These are phyloP conservation scores for Alternaria viburni DNA, from an alignment of 2,329 filamentous ascomycete species.

Conservation along the genomic window DNA sequence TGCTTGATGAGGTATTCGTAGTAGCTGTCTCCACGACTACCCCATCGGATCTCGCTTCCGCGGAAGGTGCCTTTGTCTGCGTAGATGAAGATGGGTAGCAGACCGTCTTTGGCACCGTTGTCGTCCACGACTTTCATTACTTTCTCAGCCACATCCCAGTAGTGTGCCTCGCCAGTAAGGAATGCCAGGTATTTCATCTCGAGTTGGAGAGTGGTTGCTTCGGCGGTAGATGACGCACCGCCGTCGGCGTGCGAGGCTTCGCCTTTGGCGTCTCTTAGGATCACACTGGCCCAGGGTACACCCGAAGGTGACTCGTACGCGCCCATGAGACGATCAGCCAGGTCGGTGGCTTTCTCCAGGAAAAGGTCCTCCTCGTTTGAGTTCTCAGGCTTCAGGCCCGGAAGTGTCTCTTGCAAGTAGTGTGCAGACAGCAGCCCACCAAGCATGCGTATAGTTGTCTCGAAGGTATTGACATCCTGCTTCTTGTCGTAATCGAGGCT, in stretches of 20 bases:
- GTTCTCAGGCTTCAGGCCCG: slow-evolving; percentile 76
- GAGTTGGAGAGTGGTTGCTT: slow-evolving; percentile 89
- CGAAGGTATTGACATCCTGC: slow-evolving; percentile 96
- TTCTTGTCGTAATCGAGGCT: slow-evolving; percentile 86
- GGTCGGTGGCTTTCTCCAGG: slow-evolving; percentile 91
- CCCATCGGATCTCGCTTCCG: slow-evolving; percentile 85
- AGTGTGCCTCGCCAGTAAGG: slow-evolving; percentile 87
- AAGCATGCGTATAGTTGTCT: slow-evolving; percentile 97
- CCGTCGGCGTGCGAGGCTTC: slow-evolving; percentile 82
- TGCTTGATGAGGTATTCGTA: slow-evolving; percentile 99
- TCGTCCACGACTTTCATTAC: slow-evolving; percentile 91
- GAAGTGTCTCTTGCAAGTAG: slow-evolving; percentile 86
- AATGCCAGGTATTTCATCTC: slow-evolving; percentile 98
- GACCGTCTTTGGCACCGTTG: slow-evolving; percentile 77
- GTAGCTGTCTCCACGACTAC: slow-evolving; percentile 94
- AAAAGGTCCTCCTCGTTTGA: slow-evolving; percentile 86
- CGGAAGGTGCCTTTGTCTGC: slow-evolving; percentile 79
- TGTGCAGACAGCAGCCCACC: slow-evolving; percentile 92
- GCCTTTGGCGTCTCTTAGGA: slow-evolving; percentile 77
- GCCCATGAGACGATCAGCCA: slow-evolving; percentile 83
- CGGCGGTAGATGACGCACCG: slow-evolving; percentile 91
- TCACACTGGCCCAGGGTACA: slow-evolving; percentile 88
- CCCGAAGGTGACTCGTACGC: slow-evolving; percentile 89
- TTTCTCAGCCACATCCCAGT: slow-evolving; percentile 90
- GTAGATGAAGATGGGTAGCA: slow-evolving; percentile 91